These are phyloP conservation scores for Microsporum audouinii DNA, from an alignment of 2,329 filamentous ascomycete species.

Conservation along the genomic window DNA sequence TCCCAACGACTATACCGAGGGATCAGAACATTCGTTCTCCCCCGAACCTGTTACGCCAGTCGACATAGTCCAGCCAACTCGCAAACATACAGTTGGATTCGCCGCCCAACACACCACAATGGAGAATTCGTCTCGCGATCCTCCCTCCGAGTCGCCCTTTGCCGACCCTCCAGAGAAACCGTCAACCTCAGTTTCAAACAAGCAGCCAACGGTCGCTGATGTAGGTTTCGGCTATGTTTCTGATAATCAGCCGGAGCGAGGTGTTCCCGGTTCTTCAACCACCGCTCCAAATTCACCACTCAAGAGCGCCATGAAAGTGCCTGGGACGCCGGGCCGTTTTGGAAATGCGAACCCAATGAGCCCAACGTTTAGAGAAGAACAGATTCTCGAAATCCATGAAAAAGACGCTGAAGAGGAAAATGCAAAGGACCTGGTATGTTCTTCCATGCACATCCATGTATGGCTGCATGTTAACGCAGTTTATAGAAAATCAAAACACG, in stretches of 20 bases:
- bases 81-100: conserved; percentile 21
- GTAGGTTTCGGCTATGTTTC: conserved; percentile 86
- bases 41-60: conserved; percentile 25
- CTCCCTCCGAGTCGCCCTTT: conserved; percentile 37
- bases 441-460: neutral
- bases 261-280: conserved; percentile 40
- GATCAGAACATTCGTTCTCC: conserved; percentile 13
- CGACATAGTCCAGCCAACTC: conserved; percentile 28
- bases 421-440: conserved; percentile 70
- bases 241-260: conserved; percentile 40
- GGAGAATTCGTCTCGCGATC: conserved; percentile 40
- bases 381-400: conserved; percentile 75
- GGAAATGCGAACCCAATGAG: conserved; percentile 61
- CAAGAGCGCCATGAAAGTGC: conserved; percentile 81
- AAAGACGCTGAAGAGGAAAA: conserved; percentile 73
- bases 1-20: conserved; percentile 7
- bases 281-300: conserved; percentile 58
- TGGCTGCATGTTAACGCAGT: conserved; percentile 17
- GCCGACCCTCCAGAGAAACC: conserved; percentile 38
- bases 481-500: conserved; percentile 79
- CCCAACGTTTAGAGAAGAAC: conserved; percentile 83
- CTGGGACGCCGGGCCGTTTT: conserved; percentile 64
- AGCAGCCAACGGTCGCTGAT: conserved; percentile 59
- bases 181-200: conserved; percentile 41
- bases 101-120: conserved; percentile 19